Conservation (phyloP, 495 filamentous ascomycete genomes). For the Podospora bellae-mahoneyi region DNA sequence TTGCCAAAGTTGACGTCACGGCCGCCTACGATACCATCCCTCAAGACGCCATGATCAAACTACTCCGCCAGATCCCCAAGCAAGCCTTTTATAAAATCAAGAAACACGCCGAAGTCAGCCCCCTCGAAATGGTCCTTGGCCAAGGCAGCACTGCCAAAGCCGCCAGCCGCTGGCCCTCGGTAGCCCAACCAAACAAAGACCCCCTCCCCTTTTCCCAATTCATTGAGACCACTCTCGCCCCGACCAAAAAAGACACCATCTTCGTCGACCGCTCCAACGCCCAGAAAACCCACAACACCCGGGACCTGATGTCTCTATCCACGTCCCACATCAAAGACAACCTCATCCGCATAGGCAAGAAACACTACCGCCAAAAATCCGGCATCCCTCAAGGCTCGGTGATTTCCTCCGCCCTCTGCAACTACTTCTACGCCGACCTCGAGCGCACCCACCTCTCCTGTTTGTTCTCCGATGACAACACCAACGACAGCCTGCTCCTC, state of each 20-base stretch:
- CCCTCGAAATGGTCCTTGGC: constrained; percentile 31
- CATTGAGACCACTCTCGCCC: constrained; percentile 46
- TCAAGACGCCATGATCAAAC: constrained; percentile 63
- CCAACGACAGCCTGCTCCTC: constrained; percentile 60
- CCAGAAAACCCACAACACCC: constrained; percentile 50
- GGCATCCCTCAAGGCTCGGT: constrained; percentile 94
- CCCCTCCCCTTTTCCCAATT: constrained; percentile 53
- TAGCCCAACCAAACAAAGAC: constrained; percentile 52
- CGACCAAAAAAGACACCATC: constrained; percentile 60
- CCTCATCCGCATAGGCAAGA: constrained; percentile 84
- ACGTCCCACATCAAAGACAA: constrained; percentile 76
- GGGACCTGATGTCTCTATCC: constrained; percentile 65
- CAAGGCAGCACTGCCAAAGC: constrained; percentile 22
- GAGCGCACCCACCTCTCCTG: constrained; percentile 69
- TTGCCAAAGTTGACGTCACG: constrained; percentile 89
- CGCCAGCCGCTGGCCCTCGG: constrained; percentile 61
- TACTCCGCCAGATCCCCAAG: constrained; percentile 62
- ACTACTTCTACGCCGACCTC: constrained; percentile 87
- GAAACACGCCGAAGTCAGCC: constrained; percentile 69
- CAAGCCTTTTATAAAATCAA: constrained; percentile 66
- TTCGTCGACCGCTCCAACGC: constrained; percentile 63
- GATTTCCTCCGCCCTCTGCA: constrained; percentile 81
- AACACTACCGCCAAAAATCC: constrained; percentile 78
- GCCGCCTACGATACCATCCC: constrained; percentile 96
- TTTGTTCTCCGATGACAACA: constrained; percentile 34